phyloP scores from a whole-genome alignment of 164 flowering plant genomes.

The Houttuynia cordata region DNA sequence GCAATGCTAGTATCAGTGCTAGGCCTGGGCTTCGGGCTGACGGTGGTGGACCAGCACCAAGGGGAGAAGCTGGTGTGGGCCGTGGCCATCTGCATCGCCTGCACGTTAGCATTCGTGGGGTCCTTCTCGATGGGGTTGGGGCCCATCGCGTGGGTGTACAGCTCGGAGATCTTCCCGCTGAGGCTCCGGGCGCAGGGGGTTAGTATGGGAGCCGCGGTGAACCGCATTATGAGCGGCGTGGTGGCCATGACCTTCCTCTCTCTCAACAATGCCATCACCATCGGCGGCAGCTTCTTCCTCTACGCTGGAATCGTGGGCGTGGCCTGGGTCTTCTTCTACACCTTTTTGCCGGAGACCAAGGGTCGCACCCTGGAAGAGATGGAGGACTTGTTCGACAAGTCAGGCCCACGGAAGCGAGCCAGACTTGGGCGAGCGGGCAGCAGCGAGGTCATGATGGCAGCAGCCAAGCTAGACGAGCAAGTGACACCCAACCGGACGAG shows the following conservation, averaged over 20 bases:
- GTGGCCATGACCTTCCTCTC: conserved; percentile 48
- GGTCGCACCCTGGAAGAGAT: conserved; percentile 58
- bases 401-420: not conserved
- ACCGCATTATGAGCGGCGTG: conserved; percentile 43
- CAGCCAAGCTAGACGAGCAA: not conserved
- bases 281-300: conserved; percentile 48
- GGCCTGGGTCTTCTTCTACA: conserved; percentile 46
- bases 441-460: not conserved
- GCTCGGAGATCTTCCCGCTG: conserved; percentile 62
- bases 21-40: conserved; percentile 25
- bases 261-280: conserved; percentile 33
- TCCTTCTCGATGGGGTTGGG: conserved; percentile 62
- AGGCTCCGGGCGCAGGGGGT: conserved; percentile 48
- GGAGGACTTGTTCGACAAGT: conserved; percentile 24
- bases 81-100: conserved; percentile 22
- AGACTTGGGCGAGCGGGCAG: no score
- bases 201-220: conserved; percentile 44
- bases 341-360: conserved; percentile 49
- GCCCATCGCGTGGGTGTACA: conserved; percentile 78
- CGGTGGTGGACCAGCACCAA: conserved; percentile 26
- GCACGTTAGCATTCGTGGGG: conserved; percentile 32
- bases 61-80: conserved; percentile 34
- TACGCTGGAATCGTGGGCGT: conserved; percentile 28
- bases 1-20: conserved; percentile 47
- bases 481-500: no score